Evolutionary conservation across 257 asterid genomes (phyloP).

Genomic region (Petrea volubilis): DNA sequence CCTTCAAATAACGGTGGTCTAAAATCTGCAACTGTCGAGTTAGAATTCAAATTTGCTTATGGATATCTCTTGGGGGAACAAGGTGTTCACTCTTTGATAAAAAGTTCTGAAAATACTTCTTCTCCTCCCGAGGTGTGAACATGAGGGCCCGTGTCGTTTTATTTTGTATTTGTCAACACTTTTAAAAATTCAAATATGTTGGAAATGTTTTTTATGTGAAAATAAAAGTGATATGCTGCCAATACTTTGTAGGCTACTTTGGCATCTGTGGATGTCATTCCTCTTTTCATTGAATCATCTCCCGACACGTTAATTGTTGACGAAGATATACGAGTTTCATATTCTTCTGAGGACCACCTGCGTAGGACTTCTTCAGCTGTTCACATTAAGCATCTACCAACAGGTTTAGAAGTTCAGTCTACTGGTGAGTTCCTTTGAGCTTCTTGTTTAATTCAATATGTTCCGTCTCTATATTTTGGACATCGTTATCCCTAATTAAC

Average conservation of each 20-base stretch:
- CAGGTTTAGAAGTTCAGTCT: slow-evolving; percentile 68
- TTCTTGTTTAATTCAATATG: neutral
- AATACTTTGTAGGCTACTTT: slow-evolving; percentile 42
- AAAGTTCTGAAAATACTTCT: slow-evolving; percentile 31
- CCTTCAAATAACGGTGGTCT: slow-evolving; percentile 46
- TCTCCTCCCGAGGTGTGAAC: slow-evolving; percentile 48
- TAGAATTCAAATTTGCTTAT: slow-evolving; percentile 66
- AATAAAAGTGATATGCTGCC: neutral
- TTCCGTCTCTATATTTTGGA: neutral
- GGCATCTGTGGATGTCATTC: slow-evolving; percentile 76
- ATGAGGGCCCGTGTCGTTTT: slow-evolving; percentile 14
- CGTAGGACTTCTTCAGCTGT: slow-evolving; percentile 41
- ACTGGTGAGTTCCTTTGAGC: slow-evolving; percentile 40
- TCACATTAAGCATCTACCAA: slow-evolving; percentile 60
- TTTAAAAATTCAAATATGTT: too few species aligned
- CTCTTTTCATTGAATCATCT: slow-evolving; percentile 72
- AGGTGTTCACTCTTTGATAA: slow-evolving; percentile 61
- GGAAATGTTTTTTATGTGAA: too few species aligned
- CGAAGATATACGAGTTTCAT: slow-evolving; percentile 45
- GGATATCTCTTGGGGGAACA: slow-evolving; percentile 81
- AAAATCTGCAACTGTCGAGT: slow-evolving; percentile 58
- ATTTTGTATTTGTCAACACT: too few species aligned
- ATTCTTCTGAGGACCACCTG: slow-evolving; percentile 32
- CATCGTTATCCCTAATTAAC: neutral
- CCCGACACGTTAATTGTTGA: slow-evolving; percentile 54